Evolutionary conservation across 768 basidiomycete genomes (phyloP).

Genomic region (Amanita fuliginea): DNA sequence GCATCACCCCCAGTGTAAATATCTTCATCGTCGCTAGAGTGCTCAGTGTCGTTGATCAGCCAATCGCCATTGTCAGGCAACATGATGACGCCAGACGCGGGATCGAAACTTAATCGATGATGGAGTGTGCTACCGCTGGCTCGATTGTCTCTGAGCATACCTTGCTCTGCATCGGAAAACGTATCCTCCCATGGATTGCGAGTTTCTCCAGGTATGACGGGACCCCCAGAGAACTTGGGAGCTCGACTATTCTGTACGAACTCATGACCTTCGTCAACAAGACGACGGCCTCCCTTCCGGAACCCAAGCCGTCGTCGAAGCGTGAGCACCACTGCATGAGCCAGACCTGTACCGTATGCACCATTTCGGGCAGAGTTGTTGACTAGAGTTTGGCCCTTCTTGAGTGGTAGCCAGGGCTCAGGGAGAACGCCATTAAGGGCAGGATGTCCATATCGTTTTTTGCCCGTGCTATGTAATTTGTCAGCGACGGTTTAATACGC

Average conservation of each 20-base stretch:
- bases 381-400: slow-evolving; percentile 67
- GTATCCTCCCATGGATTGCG: slow-evolving; percentile 61
- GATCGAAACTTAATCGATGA: slow-evolving; percentile 75
- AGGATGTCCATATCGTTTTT: slow-evolving; percentile 89
- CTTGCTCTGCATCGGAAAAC: slow-evolving; percentile 1
- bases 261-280: slow-evolving; percentile 12
- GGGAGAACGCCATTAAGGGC: slow-evolving; percentile 90
- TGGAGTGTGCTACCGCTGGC: slow-evolving; percentile 17
- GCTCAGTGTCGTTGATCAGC: slow-evolving; percentile 37
- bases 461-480: slow-evolving; percentile 59
- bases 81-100: slow-evolving; percentile 81
- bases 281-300: slow-evolving; percentile 19
- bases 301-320: slow-evolving; percentile 58
- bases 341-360: slow-evolving; percentile 29
- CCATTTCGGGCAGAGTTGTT: slow-evolving; percentile 33
- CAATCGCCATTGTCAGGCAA: slow-evolving; percentile 68
- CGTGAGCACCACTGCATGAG: slow-evolving; percentile 71
- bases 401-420: slow-evolving; percentile 88
- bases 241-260: not conserved
- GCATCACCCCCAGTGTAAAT: slow-evolving; percentile 21
- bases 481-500: not conserved
- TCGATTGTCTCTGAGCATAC: not conserved
- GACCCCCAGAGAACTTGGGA: slow-evolving; percentile 14
- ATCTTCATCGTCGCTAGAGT: slow-evolving; percentile 40
- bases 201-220: slow-evolving; percentile 8